These are phyloP conservation scores for Elymus sibiricus DNA, from an alignment of 176 grass and related monocot genomes.

Conservation along the genomic window DNA sequence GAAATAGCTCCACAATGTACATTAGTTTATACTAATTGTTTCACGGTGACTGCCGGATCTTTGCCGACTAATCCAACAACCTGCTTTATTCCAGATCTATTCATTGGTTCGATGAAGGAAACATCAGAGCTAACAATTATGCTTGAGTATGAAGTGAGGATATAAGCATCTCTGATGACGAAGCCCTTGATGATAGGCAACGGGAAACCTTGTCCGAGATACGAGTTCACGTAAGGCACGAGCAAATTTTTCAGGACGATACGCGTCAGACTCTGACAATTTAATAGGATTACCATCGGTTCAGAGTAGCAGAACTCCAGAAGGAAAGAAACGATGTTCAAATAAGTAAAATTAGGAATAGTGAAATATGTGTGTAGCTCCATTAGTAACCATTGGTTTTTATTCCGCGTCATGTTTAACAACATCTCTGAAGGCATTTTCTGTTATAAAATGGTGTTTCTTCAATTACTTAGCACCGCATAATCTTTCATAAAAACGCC, in stretches of 20 bases:
- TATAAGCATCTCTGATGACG: conserved; percentile 62
- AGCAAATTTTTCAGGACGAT: conserved; percentile 67
- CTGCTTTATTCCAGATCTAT: background rate
- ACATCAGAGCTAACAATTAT: conserved; percentile 76
- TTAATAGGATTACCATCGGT: conserved; percentile 10
- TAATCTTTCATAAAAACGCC: background rate
- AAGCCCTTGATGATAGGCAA: conserved; percentile 78
- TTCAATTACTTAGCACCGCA: background rate
- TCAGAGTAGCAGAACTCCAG: conserved; percentile 22
- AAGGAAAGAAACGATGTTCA: background rate
- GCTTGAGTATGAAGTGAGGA: conserved; percentile 54
- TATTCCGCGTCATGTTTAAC: background rate
- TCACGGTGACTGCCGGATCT: background rate
- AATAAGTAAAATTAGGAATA: background rate
- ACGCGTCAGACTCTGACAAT: conserved; percentile 45
- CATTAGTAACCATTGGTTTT: background rate
- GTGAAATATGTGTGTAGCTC: background rate
- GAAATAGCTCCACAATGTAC: background rate
- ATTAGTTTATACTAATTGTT: background rate
- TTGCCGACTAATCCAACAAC: background rate
- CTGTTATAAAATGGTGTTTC: background rate
- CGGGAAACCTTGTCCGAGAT: conserved; percentile 59
- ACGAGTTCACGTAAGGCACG: conserved; percentile 78
- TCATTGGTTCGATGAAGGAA: conserved; percentile 28
- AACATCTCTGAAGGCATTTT: background rate